Conservation (phyloP, 805 yeast genomes). For the Blastobotrys chiropterorum region DNA sequence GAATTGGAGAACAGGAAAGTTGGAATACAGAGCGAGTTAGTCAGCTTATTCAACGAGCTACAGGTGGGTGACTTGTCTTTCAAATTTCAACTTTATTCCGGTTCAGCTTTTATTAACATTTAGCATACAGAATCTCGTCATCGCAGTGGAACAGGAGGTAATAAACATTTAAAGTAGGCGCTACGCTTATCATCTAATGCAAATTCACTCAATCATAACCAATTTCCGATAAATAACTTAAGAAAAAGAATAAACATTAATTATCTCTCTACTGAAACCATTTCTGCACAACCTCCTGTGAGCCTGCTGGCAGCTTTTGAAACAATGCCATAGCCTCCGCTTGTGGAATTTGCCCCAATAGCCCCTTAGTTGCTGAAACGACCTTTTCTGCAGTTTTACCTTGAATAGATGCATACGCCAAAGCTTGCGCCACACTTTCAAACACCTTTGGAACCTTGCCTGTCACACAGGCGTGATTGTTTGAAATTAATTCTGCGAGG, state of each 20-base stretch:
- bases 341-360: slow-evolving; percentile 61
- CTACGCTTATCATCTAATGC: neutral
- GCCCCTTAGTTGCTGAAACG: slow-evolving; percentile 54
- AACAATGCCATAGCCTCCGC: slow-evolving; percentile 60
- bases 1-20: no score
- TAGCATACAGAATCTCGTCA: no score
- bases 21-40: no score
- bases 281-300: slow-evolving; percentile 53
- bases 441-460: slow-evolving; percentile 54
- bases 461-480: slow-evolving; percentile 53
- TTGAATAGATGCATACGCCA: slow-evolving; percentile 55
- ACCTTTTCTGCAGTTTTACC: slow-evolving; percentile 69
- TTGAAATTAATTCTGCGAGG: slow-evolving; percentile 62
- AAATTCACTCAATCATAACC: neutral
- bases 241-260: neutral
- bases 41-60: no score
- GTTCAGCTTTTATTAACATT: no score
- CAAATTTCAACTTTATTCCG: no score
- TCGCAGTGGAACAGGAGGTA: no score
- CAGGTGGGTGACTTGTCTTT: no score
- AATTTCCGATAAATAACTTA: neutral
- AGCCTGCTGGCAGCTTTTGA: slow-evolving; percentile 55
- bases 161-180: no score
- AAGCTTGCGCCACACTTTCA: slow-evolving; percentile 66
- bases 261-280: slow-evolving; percentile 37